Percentiles rank a stretch among this genome's conserved stretches.
Evolutionary conservation across 163 green algal genomes (phyloP).

Genomic region (Scenedesmus sp.): DNA sequence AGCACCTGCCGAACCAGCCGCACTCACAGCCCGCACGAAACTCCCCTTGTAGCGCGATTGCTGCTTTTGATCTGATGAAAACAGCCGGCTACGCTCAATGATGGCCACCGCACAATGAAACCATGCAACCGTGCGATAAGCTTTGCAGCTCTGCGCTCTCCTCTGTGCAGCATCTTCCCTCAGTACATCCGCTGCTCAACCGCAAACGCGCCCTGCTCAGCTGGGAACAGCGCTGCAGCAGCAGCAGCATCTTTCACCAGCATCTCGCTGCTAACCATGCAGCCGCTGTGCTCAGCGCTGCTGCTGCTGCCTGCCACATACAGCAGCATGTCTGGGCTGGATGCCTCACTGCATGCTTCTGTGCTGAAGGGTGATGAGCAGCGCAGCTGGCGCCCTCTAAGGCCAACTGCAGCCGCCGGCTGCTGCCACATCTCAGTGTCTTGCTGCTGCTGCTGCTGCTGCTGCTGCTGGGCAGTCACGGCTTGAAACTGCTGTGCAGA

Average conservation of each 20-base stretch:
- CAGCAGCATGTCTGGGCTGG: background rate
- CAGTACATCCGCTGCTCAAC: background rate
- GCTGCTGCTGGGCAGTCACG: background rate
- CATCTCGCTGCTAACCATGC: conserved; percentile 14
- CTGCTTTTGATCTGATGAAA: too few relatives aligned
- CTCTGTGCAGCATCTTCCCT: background rate
- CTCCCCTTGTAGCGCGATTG: too few relatives aligned
- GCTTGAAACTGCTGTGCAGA: background rate
- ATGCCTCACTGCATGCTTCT: background rate
- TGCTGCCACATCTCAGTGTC: background rate
- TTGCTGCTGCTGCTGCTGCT: conserved; percentile 21
- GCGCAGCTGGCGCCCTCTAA: background rate
- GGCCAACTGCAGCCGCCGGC: background rate
- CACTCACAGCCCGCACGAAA: too few relatives aligned
- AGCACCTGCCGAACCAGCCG: too few relatives aligned
- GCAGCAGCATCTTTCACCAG: conserved; percentile 1
- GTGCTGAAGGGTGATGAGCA: background rate
- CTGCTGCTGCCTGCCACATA: conserved; percentile 5
- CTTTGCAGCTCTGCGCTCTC: too few relatives aligned
- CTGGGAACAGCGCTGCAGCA: conserved; percentile 39
- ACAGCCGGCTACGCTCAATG: too few relatives aligned
- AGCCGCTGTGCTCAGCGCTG: background rate
- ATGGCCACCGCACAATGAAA: too few relatives aligned
- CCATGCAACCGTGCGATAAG: too few relatives aligned
- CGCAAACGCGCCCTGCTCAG: conserved; percentile 33